Evolutionary conservation across 148 eudicot species (phyloP).

Genomic region (Camellia lanceoleosa): DNA sequence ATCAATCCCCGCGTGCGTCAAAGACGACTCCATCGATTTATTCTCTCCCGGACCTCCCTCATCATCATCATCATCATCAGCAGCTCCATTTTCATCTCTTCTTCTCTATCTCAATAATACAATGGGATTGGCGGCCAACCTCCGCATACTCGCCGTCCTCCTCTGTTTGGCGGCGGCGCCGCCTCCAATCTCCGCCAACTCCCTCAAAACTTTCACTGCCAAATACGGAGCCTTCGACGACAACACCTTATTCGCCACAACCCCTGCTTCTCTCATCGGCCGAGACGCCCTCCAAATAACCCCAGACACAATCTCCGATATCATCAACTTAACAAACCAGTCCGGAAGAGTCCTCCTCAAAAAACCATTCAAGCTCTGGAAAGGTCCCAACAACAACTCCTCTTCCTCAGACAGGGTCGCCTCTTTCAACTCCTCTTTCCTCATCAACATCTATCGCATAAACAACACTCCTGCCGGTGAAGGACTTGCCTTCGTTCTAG

Average conservation of each 20-base stretch:
- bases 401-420: conserved; percentile 23
- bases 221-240: conserved; percentile 39
- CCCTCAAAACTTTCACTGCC: background rate
- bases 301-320: conserved; percentile 48
- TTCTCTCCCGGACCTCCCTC: background rate
- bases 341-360: conserved; percentile 52
- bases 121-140: background rate
- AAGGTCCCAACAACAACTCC: conserved; percentile 9
- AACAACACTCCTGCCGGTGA: conserved; percentile 37
- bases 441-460: conserved; percentile 39
- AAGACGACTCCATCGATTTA: too few relatives aligned
- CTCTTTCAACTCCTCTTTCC: conserved; percentile 59
- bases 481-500: conserved; percentile 64
- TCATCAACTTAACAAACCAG: conserved; percentile 13
- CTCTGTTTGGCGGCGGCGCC: conserved; percentile 3
- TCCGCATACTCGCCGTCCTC: conserved; percentile 10
- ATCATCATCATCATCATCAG: too few relatives aligned
- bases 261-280: conserved; percentile 22
- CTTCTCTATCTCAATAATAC: background rate
- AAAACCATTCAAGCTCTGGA: conserved; percentile 47
- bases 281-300: conserved; percentile 69
- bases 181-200: conserved; percentile 13
- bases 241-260: conserved; percentile 27
- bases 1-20: too few relatives aligned
- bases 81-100: background rate